Conservation (phyloP, 768 basidiomycete species). For the Rhizopogon sp. region DNA sequence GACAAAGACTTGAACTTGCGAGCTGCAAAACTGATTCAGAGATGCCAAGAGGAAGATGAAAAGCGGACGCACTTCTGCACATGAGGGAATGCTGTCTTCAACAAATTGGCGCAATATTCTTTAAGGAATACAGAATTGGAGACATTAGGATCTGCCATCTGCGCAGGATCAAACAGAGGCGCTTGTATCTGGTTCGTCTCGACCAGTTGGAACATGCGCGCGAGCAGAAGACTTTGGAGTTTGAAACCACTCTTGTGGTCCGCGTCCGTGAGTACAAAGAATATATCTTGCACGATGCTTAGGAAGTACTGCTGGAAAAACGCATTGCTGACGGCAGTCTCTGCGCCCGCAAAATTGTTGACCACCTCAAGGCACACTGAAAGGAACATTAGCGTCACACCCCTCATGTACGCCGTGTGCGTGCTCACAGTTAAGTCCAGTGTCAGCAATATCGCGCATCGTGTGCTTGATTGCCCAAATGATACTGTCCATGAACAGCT, state of each 20-base stretch:
- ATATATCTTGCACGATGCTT: constrained; percentile 89
- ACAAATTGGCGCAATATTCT: constrained; percentile 80
- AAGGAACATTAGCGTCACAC: constrained; percentile 4
- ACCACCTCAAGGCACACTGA: constrained; percentile 89
- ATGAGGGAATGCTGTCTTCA: constrained; percentile 89
- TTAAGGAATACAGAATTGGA: constrained; percentile 78
- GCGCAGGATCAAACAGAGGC: constrained; percentile 79
- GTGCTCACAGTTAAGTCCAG: constrained; percentile 65
- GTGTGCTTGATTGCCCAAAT: constrained; percentile 99
- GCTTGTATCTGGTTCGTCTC: constrained; percentile 75
- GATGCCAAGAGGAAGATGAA: constrained; percentile 1
- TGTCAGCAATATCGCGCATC: constrained; percentile 97
- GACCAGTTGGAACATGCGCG: constrained; percentile 89
- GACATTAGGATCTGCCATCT: constrained; percentile 62
- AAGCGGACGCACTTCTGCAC: constrained; percentile 64
- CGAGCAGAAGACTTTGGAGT: constrained; percentile 87
- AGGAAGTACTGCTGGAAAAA: constrained; percentile 98
- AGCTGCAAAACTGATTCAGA: constrained; percentile 31
- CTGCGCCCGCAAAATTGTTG: constrained; percentile 88
- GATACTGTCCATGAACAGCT: constrained; percentile 96
- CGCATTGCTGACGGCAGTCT: constrained; percentile 73
- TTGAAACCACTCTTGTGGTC: constrained; percentile 99
- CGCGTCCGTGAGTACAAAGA: constrained; percentile 95
- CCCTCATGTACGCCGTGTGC: neutral
- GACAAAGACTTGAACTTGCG: constrained; percentile 71